Percentiles rank a stretch among this genome's conserved stretches.
phyloP scores from a whole-genome alignment of 2,329 filamentous ascomycete species.

The Colletotrichum sp. region DNA sequence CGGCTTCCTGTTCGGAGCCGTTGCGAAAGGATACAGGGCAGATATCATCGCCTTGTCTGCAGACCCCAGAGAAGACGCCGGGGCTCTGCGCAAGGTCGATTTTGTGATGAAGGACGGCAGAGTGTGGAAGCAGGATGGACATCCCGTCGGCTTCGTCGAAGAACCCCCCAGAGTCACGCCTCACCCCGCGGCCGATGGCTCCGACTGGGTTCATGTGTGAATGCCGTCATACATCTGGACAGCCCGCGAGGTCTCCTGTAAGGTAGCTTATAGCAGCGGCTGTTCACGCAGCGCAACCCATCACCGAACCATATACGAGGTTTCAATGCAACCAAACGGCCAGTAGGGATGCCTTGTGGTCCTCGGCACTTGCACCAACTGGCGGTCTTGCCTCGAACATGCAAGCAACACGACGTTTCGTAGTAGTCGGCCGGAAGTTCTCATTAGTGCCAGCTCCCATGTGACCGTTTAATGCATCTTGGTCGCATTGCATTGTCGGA shows the following conservation, averaged over 20 bases:
- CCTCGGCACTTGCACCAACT: not conserved
- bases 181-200: slow-evolving; percentile 1
- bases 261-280: not conserved
- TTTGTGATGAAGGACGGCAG: slow-evolving; percentile 65
- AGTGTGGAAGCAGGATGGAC: slow-evolving; percentile 49
- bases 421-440: not conserved
- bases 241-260: rapidly evolving
- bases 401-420: not conserved
- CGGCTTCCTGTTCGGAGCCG: slow-evolving; percentile 56
- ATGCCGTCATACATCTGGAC: not conserved
- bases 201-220: slow-evolving; percentile 19
- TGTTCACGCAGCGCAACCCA: not conserved
- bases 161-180: not conserved
- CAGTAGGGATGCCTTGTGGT: not conserved
- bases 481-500: not conserved
- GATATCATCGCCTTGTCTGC: slow-evolving; percentile 56
- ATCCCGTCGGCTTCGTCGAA: slow-evolving; percentile 1
- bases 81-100: slow-evolving; percentile 49
- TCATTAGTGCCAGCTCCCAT: too few relatives aligned
- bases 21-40: slow-evolving; percentile 52
- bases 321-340: not conserved
- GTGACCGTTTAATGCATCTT: not conserved
- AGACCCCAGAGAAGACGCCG: slow-evolving; percentile 44
- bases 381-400: not conserved
- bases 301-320: not conserved